phyloP scores from a whole-genome alignment of 2,329 filamentous ascomycete genomes.

The Xylaria sp. region DNA sequence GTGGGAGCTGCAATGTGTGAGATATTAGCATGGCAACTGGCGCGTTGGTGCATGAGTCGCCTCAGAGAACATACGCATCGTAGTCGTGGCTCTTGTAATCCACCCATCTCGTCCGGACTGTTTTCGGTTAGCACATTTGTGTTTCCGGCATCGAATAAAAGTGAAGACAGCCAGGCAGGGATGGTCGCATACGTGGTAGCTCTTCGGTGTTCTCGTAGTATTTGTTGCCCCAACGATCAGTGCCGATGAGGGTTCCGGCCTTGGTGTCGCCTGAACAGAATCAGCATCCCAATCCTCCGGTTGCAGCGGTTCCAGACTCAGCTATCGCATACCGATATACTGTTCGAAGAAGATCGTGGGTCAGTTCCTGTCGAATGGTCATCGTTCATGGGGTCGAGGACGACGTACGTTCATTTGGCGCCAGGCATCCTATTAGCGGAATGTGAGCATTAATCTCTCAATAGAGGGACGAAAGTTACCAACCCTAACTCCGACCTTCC shows the following conservation, averaged over 20 bases:
- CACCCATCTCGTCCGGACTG: conserved; percentile 96
- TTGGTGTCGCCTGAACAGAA: conserved; percentile 86
- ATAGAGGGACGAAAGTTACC: conserved; percentile 35
- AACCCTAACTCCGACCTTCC: conserved; percentile 90
- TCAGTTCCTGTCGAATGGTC: conserved; percentile 42
- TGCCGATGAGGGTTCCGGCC: conserved; percentile 84
- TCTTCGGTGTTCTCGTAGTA: conserved; percentile 97
- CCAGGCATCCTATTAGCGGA: conserved; percentile 76
- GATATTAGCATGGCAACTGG: conserved; percentile 30
- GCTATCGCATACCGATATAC: conserved; percentile 64
- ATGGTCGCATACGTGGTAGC: conserved; percentile 76
- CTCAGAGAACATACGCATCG: conserved; percentile 69
- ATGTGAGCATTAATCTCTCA: conserved; percentile 51
- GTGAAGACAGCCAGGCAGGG: background rate
- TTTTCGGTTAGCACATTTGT: conserved; percentile 30
- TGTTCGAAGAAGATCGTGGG: conserved; percentile 49
- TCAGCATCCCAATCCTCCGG: conserved; percentile 29
- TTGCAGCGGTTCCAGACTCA: background rate
- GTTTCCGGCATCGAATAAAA: background rate
- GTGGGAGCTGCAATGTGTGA: conserved; percentile 66
- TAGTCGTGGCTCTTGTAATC: conserved; percentile 92
- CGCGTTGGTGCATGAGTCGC: background rate
- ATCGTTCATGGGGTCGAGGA: conserved; percentile 43
- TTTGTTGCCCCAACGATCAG: conserved; percentile 95
- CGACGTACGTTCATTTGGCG: conserved; percentile 89